Base-by-base conservation (phyloP, 2,329 filamentous ascomycete genomes). In the Cladosporium sp. region DNA sequence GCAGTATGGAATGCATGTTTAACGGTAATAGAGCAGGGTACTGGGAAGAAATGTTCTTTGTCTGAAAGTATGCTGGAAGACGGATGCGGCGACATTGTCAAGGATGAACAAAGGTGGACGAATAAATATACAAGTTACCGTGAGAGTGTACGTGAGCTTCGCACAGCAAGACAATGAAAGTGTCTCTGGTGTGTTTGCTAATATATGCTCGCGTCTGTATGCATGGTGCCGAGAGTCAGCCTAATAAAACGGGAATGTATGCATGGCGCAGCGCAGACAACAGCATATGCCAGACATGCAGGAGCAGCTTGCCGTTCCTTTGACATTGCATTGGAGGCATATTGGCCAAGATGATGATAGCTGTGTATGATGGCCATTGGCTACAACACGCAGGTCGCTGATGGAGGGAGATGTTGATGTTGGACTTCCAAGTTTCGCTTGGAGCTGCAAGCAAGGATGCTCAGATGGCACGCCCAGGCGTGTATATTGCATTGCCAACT, bases 71-170 rank as follows among this genome's bases (percentile, higher is more conserved):
- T 21, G 24, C 14, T 47, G 26, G 24, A 55, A 26, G n/a, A 64
- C 61, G 61, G 36, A 64, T 57, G 61, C 61, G 61, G 61, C 61
- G 51, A 57, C 51, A 64, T 64, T 57, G 61, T 47, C n/a, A 30
- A 21, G 12, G 21, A 12, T 10, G n/a, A 11, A 47, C n/a, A 47
- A 47, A 47, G 41, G n/a, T 21, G n/a, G n/a, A 14, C 30, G 26
- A 64, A 64, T 41, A 44, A 8, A 57, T 47, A 32, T 34, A 32
- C 57, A 59, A 21, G 21, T 26, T 59, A 38, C 32, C 36, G 36
- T 59, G 10, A n/a, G 34, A 44, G 15, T 59, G 36, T 34, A 21
- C n/a, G n/a, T 47, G 41, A 24, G 41, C 41, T 47, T 21, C 52
- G 52, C 18, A 21, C n/a, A 15, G 30, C n/a, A 5, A 7, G n/a